Evolutionary conservation across 176 grass and related monocot genomes (phyloP), one percentile per base, ranked within the genome.

Genomic region (Oryza meridionalis): DNA sequence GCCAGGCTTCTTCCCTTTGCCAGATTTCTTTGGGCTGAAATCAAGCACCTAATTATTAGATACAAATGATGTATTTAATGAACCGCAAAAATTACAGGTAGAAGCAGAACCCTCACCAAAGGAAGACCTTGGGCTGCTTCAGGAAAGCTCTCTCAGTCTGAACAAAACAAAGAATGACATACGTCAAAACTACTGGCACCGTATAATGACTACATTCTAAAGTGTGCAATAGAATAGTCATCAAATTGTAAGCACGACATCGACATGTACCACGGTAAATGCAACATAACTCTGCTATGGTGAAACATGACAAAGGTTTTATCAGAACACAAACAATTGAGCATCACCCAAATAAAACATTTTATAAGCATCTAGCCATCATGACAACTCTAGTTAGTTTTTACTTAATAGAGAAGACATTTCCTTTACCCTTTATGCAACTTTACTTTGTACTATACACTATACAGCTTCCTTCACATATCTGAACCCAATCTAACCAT

Each of bases 71-170:
- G 9, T 6, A 22, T 32, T 31, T 14, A 80, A 37, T 44, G 13
- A 78, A 78, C 2, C 44, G 0, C 58, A 40, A 47, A 24, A 22
- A 49, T 62, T 32, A 38, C 46, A 67, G 46, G 67, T 38, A 70
- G 24, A 63, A 15, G 14, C 15, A 38, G 38, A 82, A 17, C 49
- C 38, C 65, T 85, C 61, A 88, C 90, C 82, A 43, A 85, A 88
- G 67, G 86, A 91, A 91, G 55, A 88, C 82, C 66, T 88, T 91
- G 10, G 82, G 90, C 77, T 82, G 77, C 72, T 91, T 91, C 32
- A 85, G 68, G 77, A 91, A 88, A 51, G 72, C 90, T 85, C 63
- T 91, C 81, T 91, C 72, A 5, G 90, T 88, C 82, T 91, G 62
- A 44, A 88, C 22, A 63, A 70, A 73, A 16, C 22, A 80, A 45